phyloP scores from a whole-genome alignment of 768 basidiomycete species.

The Tulasnella sp. region DNA sequence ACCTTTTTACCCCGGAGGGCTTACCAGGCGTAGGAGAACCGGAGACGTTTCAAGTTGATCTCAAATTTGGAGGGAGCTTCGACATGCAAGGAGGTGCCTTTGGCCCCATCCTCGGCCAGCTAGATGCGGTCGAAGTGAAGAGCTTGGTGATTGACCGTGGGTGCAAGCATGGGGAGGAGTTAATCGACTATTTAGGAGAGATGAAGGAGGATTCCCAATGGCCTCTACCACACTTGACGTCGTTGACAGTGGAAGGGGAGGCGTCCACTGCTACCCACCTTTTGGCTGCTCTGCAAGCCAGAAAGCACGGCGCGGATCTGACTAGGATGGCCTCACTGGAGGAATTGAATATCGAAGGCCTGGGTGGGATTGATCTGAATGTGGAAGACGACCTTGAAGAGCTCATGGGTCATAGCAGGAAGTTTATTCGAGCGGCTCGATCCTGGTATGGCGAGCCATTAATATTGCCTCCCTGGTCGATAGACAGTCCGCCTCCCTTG shows the following conservation, averaged over 20 bases:
- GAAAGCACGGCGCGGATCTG: not conserved
- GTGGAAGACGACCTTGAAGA: not conserved
- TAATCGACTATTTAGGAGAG: not conserved
- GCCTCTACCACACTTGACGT: not conserved
- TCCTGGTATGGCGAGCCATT: too few relatives aligned
- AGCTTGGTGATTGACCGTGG: not conserved
- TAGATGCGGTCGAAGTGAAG: not conserved
- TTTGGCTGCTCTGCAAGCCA: not conserved
- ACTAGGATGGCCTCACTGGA: not conserved
- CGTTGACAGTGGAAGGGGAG: not conserved
- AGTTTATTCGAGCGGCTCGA: not conserved
- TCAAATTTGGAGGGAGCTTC: not conserved
- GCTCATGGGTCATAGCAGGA: not conserved
- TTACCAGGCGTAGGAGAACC: not conserved
- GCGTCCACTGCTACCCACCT: not conserved
- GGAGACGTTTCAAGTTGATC: not conserved
- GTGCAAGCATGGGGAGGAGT: not conserved
- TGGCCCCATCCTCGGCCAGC: not conserved
- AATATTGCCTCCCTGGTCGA: too few relatives aligned
- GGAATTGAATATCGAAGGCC: not conserved
- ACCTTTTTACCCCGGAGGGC: not conserved
- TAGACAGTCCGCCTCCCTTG: too few relatives aligned
- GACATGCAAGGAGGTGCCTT: not conserved
- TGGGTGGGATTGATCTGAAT: not conserved
- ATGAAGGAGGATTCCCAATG: not conserved